phyloP scores from a whole-genome alignment of 1,284 basidiomycete genomes.

The Pseudomicrostroma phylloplanum region DNA sequence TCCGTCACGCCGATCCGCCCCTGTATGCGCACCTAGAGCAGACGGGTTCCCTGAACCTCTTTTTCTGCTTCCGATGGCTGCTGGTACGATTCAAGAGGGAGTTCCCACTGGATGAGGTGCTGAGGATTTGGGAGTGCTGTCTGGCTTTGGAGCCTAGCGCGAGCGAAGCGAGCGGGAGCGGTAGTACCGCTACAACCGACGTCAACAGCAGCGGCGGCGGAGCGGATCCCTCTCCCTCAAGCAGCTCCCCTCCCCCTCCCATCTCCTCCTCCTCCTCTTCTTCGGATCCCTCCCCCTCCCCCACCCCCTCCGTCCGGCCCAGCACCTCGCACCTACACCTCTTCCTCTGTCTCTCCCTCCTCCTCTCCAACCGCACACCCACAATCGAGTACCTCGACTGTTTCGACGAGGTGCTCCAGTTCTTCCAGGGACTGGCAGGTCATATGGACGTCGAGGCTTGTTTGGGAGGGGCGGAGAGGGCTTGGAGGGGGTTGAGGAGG shows the following conservation, averaged over 20 bases:
- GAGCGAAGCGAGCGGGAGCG: neutral
- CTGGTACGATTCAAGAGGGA: conserved; percentile 60
- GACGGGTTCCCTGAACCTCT: conserved; percentile 83
- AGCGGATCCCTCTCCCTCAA: too few species aligned
- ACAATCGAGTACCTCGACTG: conserved; percentile 87
- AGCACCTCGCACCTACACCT: conserved; percentile 66
- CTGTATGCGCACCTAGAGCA: conserved; percentile 61
- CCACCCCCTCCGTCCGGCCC: too few species aligned
- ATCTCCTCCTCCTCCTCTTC: conserved; percentile 83
- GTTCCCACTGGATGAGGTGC: conserved; percentile 80
- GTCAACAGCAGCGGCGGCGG: conserved; percentile 11
- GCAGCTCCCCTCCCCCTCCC: conserved; percentile 41
- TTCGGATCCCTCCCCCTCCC: too few species aligned
- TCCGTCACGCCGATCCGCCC: conserved; percentile 87
- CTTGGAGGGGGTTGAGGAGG: neutral
- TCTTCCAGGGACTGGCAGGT: conserved; percentile 17
- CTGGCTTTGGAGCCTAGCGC: conserved; percentile 26
- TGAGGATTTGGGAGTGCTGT: conserved; percentile 74
- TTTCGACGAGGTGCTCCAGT: conserved; percentile 53
- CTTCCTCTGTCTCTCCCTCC: conserved; percentile 84
- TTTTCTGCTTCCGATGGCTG: conserved; percentile 89
- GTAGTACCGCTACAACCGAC: too few species aligned
- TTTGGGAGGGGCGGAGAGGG: conserved; percentile 13
- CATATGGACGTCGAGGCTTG: conserved; percentile 18
- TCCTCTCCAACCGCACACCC: conserved; percentile 88